Evolutionary conservation across 805 yeast species (phyloP).

Genomic region (Candida ficus): DNA sequence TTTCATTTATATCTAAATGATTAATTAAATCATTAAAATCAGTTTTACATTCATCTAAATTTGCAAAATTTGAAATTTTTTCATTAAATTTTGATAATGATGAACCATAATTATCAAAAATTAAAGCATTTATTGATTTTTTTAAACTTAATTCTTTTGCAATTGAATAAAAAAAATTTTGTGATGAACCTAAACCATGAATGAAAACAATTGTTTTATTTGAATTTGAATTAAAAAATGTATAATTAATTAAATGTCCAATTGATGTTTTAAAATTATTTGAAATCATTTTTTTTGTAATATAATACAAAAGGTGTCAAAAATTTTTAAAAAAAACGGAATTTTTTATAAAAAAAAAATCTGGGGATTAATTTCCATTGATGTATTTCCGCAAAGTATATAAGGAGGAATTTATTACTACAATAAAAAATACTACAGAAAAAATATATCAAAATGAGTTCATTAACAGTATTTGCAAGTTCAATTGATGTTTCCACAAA

Average conservation of each 20-base stretch:
- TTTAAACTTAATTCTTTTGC: conserved; percentile 2
- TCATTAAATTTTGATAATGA: background rate
- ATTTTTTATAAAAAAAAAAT: no score
- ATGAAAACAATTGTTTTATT: conserved; percentile 1
- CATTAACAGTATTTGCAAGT: no score
- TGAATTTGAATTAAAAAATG: background rate
- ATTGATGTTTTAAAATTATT: conserved; percentile 1
- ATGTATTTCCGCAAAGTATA: no score
- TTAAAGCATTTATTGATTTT: background rate
- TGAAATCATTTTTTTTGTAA: background rate
- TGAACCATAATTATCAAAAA: conserved; percentile 9
- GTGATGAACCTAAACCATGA: conserved; percentile 10
- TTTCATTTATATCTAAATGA: background rate
- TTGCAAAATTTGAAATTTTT: background rate
- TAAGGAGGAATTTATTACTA: no score
- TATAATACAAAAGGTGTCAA: no score
- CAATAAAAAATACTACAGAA: no score
- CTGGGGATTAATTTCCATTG: no score
- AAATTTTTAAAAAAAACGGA: no score
- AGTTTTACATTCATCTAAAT: background rate
- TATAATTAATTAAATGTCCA: conserved; percentile 1
- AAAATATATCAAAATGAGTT: no score
- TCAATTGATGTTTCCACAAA: no score
- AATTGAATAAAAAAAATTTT: conserved; percentile 7
- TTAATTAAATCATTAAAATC: conserved; percentile 4